Percentiles rank a stretch among this genome's conserved stretches.
Evolutionary conservation across 495 filamentous ascomycete genomes (phyloP).

Genomic region (Parathielavia hyrcaniae): DNA sequence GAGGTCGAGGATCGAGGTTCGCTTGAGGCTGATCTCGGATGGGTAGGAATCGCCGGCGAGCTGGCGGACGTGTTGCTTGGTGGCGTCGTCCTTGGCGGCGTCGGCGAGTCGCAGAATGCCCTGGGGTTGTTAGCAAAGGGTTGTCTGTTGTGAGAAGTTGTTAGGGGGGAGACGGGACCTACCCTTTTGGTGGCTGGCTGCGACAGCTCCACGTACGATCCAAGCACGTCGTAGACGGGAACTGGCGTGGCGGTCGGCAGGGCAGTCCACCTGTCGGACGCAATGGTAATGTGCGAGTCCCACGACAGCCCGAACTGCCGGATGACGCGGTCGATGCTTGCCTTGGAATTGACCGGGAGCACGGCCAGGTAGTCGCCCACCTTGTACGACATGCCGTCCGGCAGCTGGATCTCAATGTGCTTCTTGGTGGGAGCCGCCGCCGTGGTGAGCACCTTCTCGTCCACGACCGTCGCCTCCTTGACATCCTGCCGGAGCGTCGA

Average conservation of each 20-base stretch:
- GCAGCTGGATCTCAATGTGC: constrained; percentile 60
- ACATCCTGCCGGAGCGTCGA: constrained; percentile 62
- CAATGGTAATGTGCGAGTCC: constrained; percentile 52
- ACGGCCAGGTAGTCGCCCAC: constrained; percentile 73
- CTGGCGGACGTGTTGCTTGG: constrained; percentile 39
- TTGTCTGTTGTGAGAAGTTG: too few relatives aligned
- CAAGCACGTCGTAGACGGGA: constrained; percentile 55
- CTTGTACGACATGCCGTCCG: constrained; percentile 58
- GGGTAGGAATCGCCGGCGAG: constrained; percentile 49
- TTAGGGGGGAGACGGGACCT: constrained; percentile 13
- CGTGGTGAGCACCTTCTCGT: constrained; percentile 49
- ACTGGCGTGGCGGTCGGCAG: constrained; percentile 56
- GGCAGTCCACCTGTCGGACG: constrained; percentile 41
- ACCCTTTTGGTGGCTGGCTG: constrained; percentile 58
- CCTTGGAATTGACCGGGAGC: constrained; percentile 59
- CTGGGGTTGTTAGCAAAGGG: constrained; percentile 21
- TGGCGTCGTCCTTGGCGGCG: constrained; percentile 35
- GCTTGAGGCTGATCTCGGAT: constrained; percentile 49
- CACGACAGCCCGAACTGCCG: constrained; percentile 50
- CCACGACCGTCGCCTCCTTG: constrained; percentile 54
- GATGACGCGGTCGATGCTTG: constrained; percentile 50
- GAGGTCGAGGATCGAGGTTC: constrained; percentile 58
- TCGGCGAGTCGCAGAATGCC: constrained; percentile 45
- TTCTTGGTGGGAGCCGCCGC: constrained; percentile 55
- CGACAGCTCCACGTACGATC: constrained; percentile 65